These are phyloP conservation scores for Pseudonitzschia pungens DNA, from an alignment of 108 stramenopile species.

Conservation along the genomic window DNA sequence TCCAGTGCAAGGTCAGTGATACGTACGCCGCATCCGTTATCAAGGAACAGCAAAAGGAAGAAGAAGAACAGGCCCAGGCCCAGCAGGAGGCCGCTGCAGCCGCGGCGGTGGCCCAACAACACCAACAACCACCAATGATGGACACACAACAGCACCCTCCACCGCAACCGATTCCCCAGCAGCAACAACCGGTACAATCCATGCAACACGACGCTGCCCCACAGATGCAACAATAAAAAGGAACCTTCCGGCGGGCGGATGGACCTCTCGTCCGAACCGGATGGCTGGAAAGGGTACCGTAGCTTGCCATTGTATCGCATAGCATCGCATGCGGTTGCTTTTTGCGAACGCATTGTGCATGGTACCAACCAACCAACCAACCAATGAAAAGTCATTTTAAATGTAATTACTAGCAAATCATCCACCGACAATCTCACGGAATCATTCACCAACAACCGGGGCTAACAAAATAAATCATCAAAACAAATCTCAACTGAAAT, in stretches of 20 bases:
- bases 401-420: conserved; percentile 8
- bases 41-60: conserved; percentile 81
- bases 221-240: background rate
- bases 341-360: too few relatives aligned
- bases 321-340: too few relatives aligned
- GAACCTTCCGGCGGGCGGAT: too few relatives aligned
- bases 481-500: too few relatives aligned
- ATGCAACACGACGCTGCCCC: background rate
- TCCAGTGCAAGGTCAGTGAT: conserved; percentile 92
- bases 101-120: background rate
- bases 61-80: conserved; percentile 21
- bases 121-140: background rate
- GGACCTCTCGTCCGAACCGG: background rate
- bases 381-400: background rate
- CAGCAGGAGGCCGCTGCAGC: background rate
- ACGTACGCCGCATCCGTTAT: conserved; percentile 86
- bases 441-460: background rate
- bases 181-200: background rate
- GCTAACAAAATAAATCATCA: too few relatives aligned
- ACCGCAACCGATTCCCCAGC: background rate
- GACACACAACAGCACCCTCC: too few relatives aligned
- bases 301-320: background rate
- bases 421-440: background rate
- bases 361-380: too few relatives aligned
- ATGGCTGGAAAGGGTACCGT: background rate